Evolutionary conservation across 805 yeast genomes (phyloP).

Genomic region (Candida krabiensis): DNA sequence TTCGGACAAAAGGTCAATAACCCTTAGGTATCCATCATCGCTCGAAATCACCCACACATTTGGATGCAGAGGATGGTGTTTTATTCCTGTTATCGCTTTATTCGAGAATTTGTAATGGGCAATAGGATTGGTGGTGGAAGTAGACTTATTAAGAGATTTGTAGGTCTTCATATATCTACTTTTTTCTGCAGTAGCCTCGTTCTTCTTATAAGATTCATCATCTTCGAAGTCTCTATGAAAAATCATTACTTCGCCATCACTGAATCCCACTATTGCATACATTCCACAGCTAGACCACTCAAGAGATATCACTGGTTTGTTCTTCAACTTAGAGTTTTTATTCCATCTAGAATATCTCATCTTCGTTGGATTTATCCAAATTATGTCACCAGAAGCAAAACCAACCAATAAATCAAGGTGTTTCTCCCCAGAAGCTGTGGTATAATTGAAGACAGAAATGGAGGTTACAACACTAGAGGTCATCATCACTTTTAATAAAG

Average conservation of each 20-base stretch:
- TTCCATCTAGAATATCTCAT: constrained; percentile 52
- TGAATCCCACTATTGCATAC: constrained; percentile 56
- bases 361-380: constrained; percentile 56
- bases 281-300: constrained; percentile 49
- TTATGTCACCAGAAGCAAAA: constrained; percentile 63
- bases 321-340: constrained; percentile 45
- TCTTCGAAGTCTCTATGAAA: constrained; percentile 54
- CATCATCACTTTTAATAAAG: constrained; percentile 45
- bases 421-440: constrained; percentile 26
- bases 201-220: constrained; percentile 28
- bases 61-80: constrained; percentile 40
- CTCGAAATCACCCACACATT: constrained; percentile 51
- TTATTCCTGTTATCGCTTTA: constrained; percentile 53
- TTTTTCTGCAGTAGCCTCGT: constrained; percentile 26
- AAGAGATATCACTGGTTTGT: constrained; percentile 43
- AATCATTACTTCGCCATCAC: constrained; percentile 60
- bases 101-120: constrained; percentile 66
- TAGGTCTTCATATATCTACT: constrained; percentile 35
- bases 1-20: constrained; percentile 51
- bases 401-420: constrained; percentile 59
- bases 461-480: constrained; percentile 41
- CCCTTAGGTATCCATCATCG: constrained; percentile 63
- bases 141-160: constrained; percentile 8
- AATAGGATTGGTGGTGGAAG: constrained; percentile 38
- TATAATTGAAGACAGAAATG: constrained; percentile 32